phyloP scores from a whole-genome alignment of 345 rosid species.

The Citrus glauca region DNA sequence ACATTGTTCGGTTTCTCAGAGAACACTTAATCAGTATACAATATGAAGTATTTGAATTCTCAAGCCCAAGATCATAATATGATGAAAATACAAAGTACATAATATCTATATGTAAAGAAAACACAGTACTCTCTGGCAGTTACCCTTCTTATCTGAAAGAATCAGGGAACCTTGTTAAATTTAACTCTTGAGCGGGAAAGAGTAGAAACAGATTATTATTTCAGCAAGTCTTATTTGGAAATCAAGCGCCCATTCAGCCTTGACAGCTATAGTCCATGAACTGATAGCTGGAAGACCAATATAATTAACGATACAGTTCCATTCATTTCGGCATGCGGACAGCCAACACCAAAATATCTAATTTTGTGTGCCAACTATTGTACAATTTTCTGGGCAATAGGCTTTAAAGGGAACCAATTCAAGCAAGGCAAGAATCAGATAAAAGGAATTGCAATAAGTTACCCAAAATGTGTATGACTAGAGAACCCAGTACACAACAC shows the following conservation, averaged over 20 bases:
- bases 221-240: neutral
- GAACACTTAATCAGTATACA: neutral
- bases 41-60: neutral
- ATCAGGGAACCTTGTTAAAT: neutral
- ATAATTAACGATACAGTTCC: neutral
- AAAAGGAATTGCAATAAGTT: too few species aligned
- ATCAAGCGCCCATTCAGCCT: neutral
- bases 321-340: too few species aligned
- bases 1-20: neutral
- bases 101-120: neutral
- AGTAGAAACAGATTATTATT: neutral
- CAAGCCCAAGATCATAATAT: neutral
- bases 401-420: too few species aligned
- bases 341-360: too few species aligned
- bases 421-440: too few species aligned
- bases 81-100: neutral
- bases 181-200: neutral
- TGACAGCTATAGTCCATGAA: neutral
- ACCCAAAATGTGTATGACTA: too few species aligned
- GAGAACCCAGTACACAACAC: too few species aligned
- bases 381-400: too few species aligned
- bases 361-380: too few species aligned
- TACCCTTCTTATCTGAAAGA: neutral
- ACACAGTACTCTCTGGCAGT: neutral
- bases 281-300: neutral